phyloP scores from a whole-genome alignment of 495 filamentous ascomycete genomes.

The Wilcoxina mikolae region DNA sequence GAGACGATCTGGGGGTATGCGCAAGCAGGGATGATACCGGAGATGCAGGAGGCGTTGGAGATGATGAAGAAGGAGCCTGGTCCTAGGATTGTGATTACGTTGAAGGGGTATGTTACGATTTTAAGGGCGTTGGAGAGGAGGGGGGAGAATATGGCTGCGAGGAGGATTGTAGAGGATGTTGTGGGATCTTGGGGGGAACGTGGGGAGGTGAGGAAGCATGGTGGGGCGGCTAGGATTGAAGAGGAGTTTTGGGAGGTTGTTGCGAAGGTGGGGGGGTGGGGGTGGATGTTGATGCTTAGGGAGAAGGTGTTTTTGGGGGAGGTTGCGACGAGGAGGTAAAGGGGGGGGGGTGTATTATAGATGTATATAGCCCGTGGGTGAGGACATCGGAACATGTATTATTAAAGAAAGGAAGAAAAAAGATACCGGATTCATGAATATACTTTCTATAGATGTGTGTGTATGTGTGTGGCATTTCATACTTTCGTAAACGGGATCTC shows the following conservation, averaged over 20 bases:
- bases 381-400: no score
- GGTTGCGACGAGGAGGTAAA: conserved; percentile 2
- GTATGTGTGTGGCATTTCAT: conserved; percentile 1
- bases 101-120: conserved; percentile 15
- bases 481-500: no score
- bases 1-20: conserved; percentile 51
- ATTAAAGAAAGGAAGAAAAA: no score
- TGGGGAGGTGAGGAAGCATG: not conserved
- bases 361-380: not conserved
- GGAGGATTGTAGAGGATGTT: conserved; percentile 13
- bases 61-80: conserved; percentile 5
- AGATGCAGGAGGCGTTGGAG: conserved; percentile 15
- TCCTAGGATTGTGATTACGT: not conserved
- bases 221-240: not conserved
- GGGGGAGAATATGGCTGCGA: conserved; percentile 12
- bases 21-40: conserved; percentile 33
- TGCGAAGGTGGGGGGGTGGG: not conserved
- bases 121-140: conserved; percentile 10
- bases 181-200: conserved; percentile 2
- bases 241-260: conserved; percentile 18
- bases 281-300: conserved; percentile 5
- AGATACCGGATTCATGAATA: no score
- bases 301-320: conserved; percentile 3
- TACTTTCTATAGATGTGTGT: no score
- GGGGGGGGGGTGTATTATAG: conserved; percentile 1